A percentile compares a stretch with the other conserved stretches of the same genome.
These are phyloP conservation scores for Rhodosporidiobolus sp. DNA, from an alignment of 768 basidiomycete genomes.

Conservation along the genomic window DNA sequence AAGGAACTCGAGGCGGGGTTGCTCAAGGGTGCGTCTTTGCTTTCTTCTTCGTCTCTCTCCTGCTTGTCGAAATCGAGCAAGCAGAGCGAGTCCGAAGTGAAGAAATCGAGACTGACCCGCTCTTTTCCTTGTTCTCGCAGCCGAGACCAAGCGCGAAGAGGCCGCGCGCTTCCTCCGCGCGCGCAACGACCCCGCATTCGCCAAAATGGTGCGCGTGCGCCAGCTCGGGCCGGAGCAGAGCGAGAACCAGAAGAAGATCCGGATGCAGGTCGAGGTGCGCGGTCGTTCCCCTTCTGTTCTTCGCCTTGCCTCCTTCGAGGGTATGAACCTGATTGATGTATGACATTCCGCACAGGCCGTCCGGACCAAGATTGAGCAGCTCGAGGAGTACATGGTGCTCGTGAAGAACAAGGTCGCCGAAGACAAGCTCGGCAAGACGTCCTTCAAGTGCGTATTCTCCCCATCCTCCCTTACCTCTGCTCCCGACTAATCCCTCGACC, in stretches of 20 bases:
- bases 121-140: conserved; percentile 51
- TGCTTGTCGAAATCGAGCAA: not conserved
- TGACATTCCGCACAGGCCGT: conserved; percentile 58
- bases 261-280: conserved; percentile 64
- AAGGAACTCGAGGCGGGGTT: conserved; percentile 31
- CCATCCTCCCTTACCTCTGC: not conserved
- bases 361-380: conserved; percentile 68
- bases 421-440: conserved; percentile 43
- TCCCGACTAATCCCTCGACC: not conserved
- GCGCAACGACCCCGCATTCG: conserved; percentile 71
- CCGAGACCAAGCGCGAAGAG: conserved; percentile 76
- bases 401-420: conserved; percentile 68
- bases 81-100: too few species aligned
- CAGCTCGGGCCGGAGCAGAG: conserved; percentile 85
- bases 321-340: not conserved
- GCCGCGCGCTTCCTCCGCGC: conserved; percentile 74
- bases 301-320: not conserved
- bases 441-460: conserved; percentile 28
- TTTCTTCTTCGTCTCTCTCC: not conserved
- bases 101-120: not conserved
- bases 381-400: conserved; percentile 68
- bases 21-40: conserved; percentile 29
- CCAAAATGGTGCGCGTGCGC: conserved; percentile 66
- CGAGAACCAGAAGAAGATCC: conserved; percentile 73
- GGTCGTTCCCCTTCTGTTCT: not conserved